phyloP scores from a whole-genome alignment of 495 filamentous ascomycete genomes.

The Penicillium desertorum region DNA sequence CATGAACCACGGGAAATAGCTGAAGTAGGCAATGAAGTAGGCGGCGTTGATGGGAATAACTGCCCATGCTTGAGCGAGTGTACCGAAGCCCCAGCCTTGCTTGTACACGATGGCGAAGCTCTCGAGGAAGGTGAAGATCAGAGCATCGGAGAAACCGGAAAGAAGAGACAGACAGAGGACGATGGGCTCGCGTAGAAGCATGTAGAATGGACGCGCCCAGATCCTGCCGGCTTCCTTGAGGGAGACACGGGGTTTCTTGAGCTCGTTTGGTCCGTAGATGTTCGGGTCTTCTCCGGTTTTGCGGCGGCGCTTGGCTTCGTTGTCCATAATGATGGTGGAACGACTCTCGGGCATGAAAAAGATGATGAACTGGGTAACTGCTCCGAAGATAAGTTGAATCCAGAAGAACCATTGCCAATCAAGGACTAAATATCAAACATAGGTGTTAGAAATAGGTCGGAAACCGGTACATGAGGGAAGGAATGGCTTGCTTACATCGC shows the following conservation, averaged over 20 bases:
- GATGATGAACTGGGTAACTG: slow-evolving; percentile 58
- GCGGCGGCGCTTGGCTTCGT: slow-evolving; percentile 61
- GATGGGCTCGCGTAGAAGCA: slow-evolving; percentile 74
- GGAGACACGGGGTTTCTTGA: slow-evolving; percentile 52
- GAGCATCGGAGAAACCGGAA: slow-evolving; percentile 69
- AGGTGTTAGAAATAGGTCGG: slow-evolving; percentile 5
- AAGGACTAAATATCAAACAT: slow-evolving; percentile 27
- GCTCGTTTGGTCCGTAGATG: slow-evolving; percentile 63
- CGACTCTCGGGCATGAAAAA: slow-evolving; percentile 69
- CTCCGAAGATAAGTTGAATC: slow-evolving; percentile 77
- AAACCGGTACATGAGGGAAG: neutral
- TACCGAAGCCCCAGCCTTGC: slow-evolving; percentile 59
- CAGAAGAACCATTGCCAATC: slow-evolving; percentile 76
- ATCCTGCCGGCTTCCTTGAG: slow-evolving; percentile 55
- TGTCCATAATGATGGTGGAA: slow-evolving; percentile 64
- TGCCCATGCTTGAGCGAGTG: slow-evolving; percentile 53
- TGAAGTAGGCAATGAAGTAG: slow-evolving; percentile 63
- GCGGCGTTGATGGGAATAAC: slow-evolving; percentile 61
- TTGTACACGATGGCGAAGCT: slow-evolving; percentile 62
- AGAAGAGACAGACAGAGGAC: slow-evolving; percentile 68
- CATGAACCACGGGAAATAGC: slow-evolving; percentile 61
- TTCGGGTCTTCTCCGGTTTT: slow-evolving; percentile 53
- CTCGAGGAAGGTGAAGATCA: slow-evolving; percentile 78
- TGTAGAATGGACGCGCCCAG: slow-evolving; percentile 70
- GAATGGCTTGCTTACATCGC: slow-evolving; percentile 34